Evolutionary conservation across 306 rosid species (phyloP).

Genomic region (Vigna trinervia): DNA sequence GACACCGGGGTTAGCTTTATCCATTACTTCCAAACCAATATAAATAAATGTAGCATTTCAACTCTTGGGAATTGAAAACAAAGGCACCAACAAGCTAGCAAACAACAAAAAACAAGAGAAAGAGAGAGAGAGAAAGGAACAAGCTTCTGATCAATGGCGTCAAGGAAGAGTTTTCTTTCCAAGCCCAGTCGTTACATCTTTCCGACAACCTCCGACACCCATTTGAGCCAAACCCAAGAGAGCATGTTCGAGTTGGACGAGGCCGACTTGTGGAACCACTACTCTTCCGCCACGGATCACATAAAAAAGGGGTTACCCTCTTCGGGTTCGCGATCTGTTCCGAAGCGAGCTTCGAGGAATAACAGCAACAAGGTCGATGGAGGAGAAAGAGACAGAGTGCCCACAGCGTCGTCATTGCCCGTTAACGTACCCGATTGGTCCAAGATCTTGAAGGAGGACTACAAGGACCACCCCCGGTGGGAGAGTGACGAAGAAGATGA

Average conservation of each 20-base stretch:
- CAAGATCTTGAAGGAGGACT: constrained; percentile 70
- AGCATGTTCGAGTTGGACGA: constrained; percentile 64
- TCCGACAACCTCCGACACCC: constrained; percentile 42
- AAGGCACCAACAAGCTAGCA: background rate
- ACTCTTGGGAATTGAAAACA: constrained; percentile 28
- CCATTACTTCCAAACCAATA: constrained; percentile 44
- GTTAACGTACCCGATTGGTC: constrained; percentile 88
- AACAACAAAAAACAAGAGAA: background rate
- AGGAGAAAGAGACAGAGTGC: background rate
- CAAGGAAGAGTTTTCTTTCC: constrained; percentile 59
- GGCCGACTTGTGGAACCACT: constrained; percentile 56
- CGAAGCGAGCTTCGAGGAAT: constrained; percentile 47
- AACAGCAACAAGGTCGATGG: background rate
- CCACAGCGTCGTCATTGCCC: constrained; percentile 72
- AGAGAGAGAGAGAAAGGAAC: constrained; percentile 13
- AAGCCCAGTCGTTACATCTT: constrained; percentile 54
- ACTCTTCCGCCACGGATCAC: background rate
- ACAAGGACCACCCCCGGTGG: constrained; percentile 49
- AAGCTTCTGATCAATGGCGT: constrained; percentile 65
- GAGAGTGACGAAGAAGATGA: constrained; percentile 40
- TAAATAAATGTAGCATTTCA: constrained; percentile 39
- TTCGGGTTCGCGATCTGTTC: constrained; percentile 43
- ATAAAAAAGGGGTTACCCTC: constrained; percentile 14
- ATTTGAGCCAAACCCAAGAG: constrained; percentile 27
- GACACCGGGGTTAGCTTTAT: constrained; percentile 42